Evolutionary conservation across 75 land plant species (phyloP), one percentile per base, ranked within the genome.

Genomic region (Pseudotsuga menziesii): DNA sequence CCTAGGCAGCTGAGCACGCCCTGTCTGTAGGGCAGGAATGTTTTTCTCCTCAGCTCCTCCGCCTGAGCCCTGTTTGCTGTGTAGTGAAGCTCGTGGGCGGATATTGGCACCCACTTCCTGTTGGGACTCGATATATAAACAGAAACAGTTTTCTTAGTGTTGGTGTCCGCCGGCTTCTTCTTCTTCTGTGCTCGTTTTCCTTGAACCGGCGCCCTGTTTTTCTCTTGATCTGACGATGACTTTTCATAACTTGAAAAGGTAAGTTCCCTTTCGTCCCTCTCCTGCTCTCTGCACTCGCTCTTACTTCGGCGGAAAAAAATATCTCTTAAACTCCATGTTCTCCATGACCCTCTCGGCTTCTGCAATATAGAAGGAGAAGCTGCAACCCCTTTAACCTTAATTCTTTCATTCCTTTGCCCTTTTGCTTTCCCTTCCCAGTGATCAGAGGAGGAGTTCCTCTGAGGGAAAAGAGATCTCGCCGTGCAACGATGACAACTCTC

Each of bases 1-100:
- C 96, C 96, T 55, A 93, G 64, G 82, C 92, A 93, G 15, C 94
- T 90, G 13, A 93, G 78, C 67, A 93, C 55, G 7, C 96, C 94
- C 61, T 89, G 92, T 75, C 81, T 83, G 85, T 88, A 88, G 20
- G 91, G 88, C 13, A 89, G 35, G 78, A 80, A 88, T 11, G 89
- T 88, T 58, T 79, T 80, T 77, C 41, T 57, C 76, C 80, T 82
- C 75, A 82, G 79, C 77, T 85, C 89, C 75, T 90, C 94, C 23
- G 92, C 88, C 57, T 92, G 89, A 1, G 88, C 88, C 70, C 92
- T 80, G 26, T 92, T 83, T 32, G 82, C 75, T 32, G 83, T 85
- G 87, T 92, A 90, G 67, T 82, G 94, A 76, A 84, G 58, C 84
- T 90, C 78, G 61, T 36, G 70, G 11, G 58, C 44, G 41, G 74